A percentile compares a stretch with the other conserved stretches of the same genome.
phyloP scores from a whole-genome alignment of 306 rosid genomes.

The Cicer pinnatifidum region DNA sequence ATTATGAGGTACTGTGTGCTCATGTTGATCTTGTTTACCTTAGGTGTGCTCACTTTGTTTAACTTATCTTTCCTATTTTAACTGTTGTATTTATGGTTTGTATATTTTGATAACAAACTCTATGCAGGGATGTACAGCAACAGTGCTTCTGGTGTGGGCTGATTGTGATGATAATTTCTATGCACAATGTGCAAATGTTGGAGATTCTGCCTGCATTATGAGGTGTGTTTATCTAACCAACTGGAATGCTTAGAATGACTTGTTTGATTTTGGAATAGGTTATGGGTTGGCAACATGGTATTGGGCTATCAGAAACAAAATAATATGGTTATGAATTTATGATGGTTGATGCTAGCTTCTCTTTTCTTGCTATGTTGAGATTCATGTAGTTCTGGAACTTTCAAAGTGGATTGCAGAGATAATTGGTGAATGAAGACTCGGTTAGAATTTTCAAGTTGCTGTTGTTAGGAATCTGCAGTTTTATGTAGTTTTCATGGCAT shows the following conservation, averaged over 20 bases:
- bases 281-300: constrained; percentile 38
- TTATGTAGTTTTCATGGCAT: constrained; percentile 27
- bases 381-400: constrained; percentile 31
- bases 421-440: background rate
- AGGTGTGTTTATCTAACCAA: constrained; percentile 60
- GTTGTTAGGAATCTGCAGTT: constrained; percentile 31
- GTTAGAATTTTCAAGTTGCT: constrained; percentile 31
- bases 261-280: constrained; percentile 38
- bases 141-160: constrained; percentile 90
- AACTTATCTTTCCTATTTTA: constrained; percentile 7
- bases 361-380: constrained; percentile 27
- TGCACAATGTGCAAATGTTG: constrained; percentile 96
- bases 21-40: constrained; percentile 31
- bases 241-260: constrained; percentile 39
- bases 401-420: constrained; percentile 28
- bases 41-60: constrained; percentile 11
- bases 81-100: constrained; percentile 28
- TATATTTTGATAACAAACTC: constrained; percentile 40
- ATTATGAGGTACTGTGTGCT: constrained; percentile 71
- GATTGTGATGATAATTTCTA: constrained; percentile 63
- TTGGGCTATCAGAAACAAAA: constrained; percentile 26
- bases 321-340: background rate
- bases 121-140: constrained; percentile 97
- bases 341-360: constrained; percentile 24
- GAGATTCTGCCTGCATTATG: constrained; percentile 87